These are phyloP conservation scores for Scheffersomyces stipitis DNA, from an alignment of 805 yeast genomes.

Conservation along the genomic window DNA sequence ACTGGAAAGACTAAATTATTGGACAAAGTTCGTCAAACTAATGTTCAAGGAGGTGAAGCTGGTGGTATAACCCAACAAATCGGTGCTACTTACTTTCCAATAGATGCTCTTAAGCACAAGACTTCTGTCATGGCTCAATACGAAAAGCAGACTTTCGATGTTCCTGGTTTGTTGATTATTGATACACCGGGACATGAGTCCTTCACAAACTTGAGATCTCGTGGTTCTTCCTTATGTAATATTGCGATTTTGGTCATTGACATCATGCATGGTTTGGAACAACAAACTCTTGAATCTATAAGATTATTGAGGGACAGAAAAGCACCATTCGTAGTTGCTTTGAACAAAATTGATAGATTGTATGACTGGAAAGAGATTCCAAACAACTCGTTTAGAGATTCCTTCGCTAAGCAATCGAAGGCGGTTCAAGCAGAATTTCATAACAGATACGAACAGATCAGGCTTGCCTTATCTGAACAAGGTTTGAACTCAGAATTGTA, in stretches of 20 bases:
- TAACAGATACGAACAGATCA: conserved; percentile 79
- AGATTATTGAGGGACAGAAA: conserved; percentile 90
- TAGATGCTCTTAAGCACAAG: conserved; percentile 86
- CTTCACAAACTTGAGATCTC: conserved; percentile 92
- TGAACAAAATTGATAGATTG: conserved; percentile 95
- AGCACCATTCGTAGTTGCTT: conserved; percentile 96
- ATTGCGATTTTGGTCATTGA: conserved; percentile 98
- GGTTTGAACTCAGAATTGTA: conserved; percentile 97
- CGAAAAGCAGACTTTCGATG: conserved; percentile 85
- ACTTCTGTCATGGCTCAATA: conserved; percentile 87
- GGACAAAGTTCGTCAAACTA: conserved; percentile 97
- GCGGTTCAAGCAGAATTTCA: conserved; percentile 92
- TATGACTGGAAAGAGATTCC: conserved; percentile 92
- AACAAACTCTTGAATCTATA: conserved; percentile 94
- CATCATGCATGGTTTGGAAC: conserved; percentile 99
- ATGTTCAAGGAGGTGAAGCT: conserved; percentile 99
- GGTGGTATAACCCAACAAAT: conserved; percentile 99
- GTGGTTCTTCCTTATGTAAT: conserved; percentile 99
- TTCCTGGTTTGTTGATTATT: conserved; percentile 93
- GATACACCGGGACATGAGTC: conserved; percentile 99
- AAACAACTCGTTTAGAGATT: conserved; percentile 94
- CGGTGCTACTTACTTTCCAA: conserved; percentile 99
- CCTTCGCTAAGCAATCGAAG: conserved; percentile 75
- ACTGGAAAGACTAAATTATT: conserved; percentile 98
- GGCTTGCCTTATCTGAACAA: conserved; percentile 93